Evolutionary conservation across 2,329 filamentous ascomycete genomes (phyloP).

Genomic region (Colletotrichum somersetense): DNA sequence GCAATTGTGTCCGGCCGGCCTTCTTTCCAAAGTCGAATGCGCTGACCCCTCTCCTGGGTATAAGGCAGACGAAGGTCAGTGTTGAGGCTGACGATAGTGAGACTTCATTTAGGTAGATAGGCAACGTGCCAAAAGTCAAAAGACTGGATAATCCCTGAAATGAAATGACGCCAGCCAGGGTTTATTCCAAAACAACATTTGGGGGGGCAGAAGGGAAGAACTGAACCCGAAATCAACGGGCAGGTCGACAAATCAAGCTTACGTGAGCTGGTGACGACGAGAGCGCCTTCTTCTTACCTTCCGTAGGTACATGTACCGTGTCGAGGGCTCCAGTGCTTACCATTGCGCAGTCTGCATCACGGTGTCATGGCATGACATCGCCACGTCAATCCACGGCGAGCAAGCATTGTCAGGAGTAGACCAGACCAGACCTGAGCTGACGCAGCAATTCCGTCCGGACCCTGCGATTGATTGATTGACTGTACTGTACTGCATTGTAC

Average conservation of each 20-base stretch:
- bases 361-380: not conserved
- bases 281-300: not conserved
- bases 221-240: not conserved
- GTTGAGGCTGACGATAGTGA: not conserved
- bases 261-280: constrained; percentile 1
- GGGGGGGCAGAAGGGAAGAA: not conserved
- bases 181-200: not conserved
- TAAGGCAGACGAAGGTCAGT: constrained; percentile 3
- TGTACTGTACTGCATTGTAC: too few relatives aligned
- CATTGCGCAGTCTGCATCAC: not conserved
- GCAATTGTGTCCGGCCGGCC: not conserved
- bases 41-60: constrained; percentile 2
- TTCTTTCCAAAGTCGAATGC: not conserved
- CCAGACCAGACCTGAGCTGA: not conserved
- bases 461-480: not conserved
- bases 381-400: not conserved
- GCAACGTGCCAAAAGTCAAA: not conserved
- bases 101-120: not conserved
- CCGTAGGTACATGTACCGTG: too few relatives aligned
- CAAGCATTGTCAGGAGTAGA: not conserved
- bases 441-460: not conserved
- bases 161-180: not conserved
- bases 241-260: not conserved
- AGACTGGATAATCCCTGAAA: not conserved
- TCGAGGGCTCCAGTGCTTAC: not conserved